A percentile compares a stretch with the other conserved stretches of the same genome.
Evolutionary conservation across 768 basidiomycete genomes (phyloP).

Genomic region (Boletus edulis): DNA sequence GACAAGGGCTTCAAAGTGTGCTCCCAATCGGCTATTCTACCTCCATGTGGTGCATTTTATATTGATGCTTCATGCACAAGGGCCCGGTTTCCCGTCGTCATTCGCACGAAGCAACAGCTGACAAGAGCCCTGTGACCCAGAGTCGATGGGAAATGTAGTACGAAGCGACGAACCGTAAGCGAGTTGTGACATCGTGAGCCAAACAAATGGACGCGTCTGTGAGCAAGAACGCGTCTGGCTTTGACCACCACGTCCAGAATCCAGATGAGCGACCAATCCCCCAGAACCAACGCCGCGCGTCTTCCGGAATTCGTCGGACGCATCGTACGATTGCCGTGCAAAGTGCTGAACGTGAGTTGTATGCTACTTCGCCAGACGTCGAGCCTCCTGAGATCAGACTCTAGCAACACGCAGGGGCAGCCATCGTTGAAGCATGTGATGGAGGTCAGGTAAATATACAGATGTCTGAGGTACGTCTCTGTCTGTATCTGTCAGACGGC

Average conservation of each 20-base stretch:
- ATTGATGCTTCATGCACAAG: too few species aligned
- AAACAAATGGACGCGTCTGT: constrained; percentile 14
- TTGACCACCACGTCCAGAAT: constrained; percentile 3
- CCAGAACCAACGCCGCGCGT: constrained; percentile 63
- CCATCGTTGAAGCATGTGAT: constrained; percentile 65
- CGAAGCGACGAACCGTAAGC: neutral
- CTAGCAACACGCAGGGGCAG: constrained; percentile 40
- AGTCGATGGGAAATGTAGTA: too few species aligned
- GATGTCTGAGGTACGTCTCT: constrained; percentile 38
- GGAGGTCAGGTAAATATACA: constrained; percentile 56
- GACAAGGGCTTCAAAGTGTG: too few species aligned
- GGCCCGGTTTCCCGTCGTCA: neutral
- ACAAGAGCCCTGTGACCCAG: too few species aligned
- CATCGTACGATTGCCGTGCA: constrained; percentile 60
- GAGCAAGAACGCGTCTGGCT: constrained; percentile 5
- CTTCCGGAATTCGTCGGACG: constrained; percentile 51
- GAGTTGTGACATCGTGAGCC: neutral
- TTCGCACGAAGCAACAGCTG: neutral
- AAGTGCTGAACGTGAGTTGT: constrained; percentile 49
- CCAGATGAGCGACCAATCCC: constrained; percentile 31
- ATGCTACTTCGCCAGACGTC: neutral
- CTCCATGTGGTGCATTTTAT: too few species aligned
- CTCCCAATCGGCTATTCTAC: too few species aligned
- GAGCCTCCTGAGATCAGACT: neutral
- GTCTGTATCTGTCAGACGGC: neutral